phyloP scores from a whole-genome alignment of 192 early-diverging fungal species.

The Entomortierella parvispora region DNA sequence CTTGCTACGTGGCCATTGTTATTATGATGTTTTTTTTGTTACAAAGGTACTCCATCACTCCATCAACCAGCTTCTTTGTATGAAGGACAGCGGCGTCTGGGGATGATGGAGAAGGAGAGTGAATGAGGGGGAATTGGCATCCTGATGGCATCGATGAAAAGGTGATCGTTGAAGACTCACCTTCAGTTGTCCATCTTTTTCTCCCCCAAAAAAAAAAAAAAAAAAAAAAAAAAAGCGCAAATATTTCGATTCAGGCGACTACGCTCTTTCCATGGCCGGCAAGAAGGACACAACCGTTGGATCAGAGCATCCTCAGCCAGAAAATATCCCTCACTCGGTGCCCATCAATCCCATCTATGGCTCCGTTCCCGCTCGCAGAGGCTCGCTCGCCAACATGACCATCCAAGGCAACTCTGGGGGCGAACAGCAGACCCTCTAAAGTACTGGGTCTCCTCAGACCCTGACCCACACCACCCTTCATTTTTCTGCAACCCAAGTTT shows the following conservation, averaged over 20 bases:
- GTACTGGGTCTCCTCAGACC: too few species aligned
- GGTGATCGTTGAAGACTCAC: too few species aligned
- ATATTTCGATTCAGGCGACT: constrained; percentile 99
- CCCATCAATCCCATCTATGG: constrained; percentile 43
- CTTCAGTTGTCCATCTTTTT: too few species aligned
- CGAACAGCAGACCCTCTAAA: constrained; percentile 35
- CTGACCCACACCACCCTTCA: neutral
- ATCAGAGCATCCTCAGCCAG: constrained; percentile 89
- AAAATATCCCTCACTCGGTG: constrained; percentile 86
- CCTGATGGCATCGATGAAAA: neutral
- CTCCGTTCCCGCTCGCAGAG: constrained; percentile 39
- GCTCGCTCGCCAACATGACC: constrained; percentile 36
- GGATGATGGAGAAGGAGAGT: too few species aligned
- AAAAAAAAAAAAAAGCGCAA: constrained; percentile 78
- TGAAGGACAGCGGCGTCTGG: too few species aligned
- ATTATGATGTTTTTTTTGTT: neutral
- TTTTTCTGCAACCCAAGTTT: too few species aligned
- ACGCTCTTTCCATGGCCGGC: constrained; percentile 94
- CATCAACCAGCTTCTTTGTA: too few species aligned
- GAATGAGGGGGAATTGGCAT: neutral
- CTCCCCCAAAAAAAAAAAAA: neutral
- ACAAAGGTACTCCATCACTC: too few species aligned
- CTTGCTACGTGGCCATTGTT: neutral
- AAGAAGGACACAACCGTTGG: constrained; percentile 80
- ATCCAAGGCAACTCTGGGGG: constrained; percentile 24